Base-by-base conservation (phyloP, 2,329 filamentous ascomycete genomes). In the Aspergillus clavatus region DNA sequence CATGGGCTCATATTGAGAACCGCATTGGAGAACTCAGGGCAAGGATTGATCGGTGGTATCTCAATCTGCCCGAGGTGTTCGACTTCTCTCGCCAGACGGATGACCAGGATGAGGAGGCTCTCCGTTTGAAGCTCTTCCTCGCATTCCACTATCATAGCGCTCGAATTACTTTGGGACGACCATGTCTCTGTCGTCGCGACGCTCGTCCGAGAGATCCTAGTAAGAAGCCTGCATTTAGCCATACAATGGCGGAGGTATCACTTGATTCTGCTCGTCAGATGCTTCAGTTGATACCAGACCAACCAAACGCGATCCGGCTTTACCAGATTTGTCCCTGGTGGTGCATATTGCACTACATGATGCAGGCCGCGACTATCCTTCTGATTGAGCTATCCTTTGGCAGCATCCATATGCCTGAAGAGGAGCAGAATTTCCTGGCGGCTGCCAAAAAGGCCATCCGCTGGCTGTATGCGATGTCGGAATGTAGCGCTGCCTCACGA, bases 341-440 rank as follows among this genome's bases (percentile, higher is more conserved):
- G 68, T 68, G 63, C 49, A 62, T 72, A 21, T 57, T 73, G 29
- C 71, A 73, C 46, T 70, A 67, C 40, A 56, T 74, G 14, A 72
- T 73, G 60, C 72, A 73, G 53, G 61, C 70, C 2, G 58, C 62
- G 3, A 72, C 68, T 3, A 65, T 74, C 14, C 58, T 74, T 22
- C 65, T 73, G 39, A 65, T 73, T n/a, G 71, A 74, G 52, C 56
- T 74, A 5, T 68, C 70, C 10, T 73, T 73, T 39, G 65, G 67
- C 18, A 62, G 58, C 37, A 63, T 72, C n/a, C 71, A 73, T 50
- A 65, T 67, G 53, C 70, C 71, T 5, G 59, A 67, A 10, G 60
- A 67, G 22, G 70, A 71, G 38, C 53, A 54, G 5, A 53, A 55
- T 7, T 65, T 69, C n/a, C 47, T 74, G 5, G 38, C 49, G 1